A percentile compares a stretch with the other conserved stretches of the same genome.
These are phyloP conservation scores for Leishmania lainsoni DNA, from an alignment of 208 protist species.

Conservation along the genomic window DNA sequence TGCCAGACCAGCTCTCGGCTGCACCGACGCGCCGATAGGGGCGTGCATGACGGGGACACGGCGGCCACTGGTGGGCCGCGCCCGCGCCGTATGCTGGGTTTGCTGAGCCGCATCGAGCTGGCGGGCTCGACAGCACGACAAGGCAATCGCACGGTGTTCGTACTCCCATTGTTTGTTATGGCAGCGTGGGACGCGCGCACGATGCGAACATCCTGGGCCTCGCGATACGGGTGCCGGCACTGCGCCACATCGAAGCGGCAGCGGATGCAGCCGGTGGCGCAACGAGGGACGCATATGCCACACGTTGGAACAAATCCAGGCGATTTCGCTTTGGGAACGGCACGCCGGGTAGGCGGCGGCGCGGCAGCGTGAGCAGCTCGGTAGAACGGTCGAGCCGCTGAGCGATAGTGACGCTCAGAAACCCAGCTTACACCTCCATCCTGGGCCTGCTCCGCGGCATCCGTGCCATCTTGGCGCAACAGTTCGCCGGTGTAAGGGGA, in stretches of 20 bases:
- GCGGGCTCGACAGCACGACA: slow-evolving; percentile 19
- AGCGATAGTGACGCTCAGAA: not conserved
- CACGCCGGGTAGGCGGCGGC: not conserved
- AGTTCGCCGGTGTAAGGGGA: not conserved
- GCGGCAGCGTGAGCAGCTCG: not conserved
- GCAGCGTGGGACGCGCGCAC: slow-evolving; percentile 11
- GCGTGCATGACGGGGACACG: slow-evolving; percentile 25
- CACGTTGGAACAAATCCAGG: slow-evolving; percentile 24
- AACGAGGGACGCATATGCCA: not conserved
- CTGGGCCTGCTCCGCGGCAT: not conserved
- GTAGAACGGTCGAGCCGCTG: not conserved
- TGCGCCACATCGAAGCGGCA: slow-evolving; percentile 9
- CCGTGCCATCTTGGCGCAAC: not conserved
- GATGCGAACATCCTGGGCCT: slow-evolving; percentile 34
- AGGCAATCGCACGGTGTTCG: not conserved
- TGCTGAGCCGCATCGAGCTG: slow-evolving; percentile 20
- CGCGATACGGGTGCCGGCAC: slow-evolving; percentile 31
- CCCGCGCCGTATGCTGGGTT: slow-evolving; percentile 18
- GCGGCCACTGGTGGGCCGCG: slow-evolving; percentile 18
- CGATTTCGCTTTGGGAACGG: slow-evolving; percentile 19
- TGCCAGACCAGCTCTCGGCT: slow-evolving; percentile 10
- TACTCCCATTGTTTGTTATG: not conserved
- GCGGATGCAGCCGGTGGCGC: not conserved
- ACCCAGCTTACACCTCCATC: not conserved
- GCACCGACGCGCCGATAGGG: slow-evolving; percentile 18